phyloP scores from a whole-genome alignment of 2,329 filamentous ascomycete species.

The Xylaria sp. region DNA sequence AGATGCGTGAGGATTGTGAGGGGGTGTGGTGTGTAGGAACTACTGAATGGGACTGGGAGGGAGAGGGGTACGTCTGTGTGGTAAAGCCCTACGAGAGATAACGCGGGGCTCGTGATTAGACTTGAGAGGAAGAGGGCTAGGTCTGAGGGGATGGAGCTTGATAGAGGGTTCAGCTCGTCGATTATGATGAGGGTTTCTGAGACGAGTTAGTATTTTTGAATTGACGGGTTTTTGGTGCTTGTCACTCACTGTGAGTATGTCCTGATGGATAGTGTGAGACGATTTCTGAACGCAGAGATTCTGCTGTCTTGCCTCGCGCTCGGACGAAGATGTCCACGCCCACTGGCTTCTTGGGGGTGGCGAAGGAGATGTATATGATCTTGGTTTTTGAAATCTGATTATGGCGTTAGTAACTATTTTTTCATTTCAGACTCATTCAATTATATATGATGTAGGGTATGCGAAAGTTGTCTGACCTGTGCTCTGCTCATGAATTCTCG shows the following conservation, averaged over 20 bases:
- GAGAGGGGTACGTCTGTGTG: slow-evolving; percentile 79
- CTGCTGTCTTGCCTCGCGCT: slow-evolving; percentile 67
- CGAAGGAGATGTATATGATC: slow-evolving; percentile 81
- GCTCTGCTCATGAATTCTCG: slow-evolving; percentile 79
- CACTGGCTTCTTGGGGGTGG: slow-evolving; percentile 72
- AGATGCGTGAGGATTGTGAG: slow-evolving; percentile 81
- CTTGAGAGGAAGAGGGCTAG: slow-evolving; percentile 76
- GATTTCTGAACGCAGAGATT: slow-evolving; percentile 69
- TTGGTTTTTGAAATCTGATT: slow-evolving; percentile 70
- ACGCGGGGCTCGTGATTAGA: slow-evolving; percentile 70
- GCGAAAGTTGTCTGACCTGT: slow-evolving; percentile 61
- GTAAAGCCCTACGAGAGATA: slow-evolving; percentile 81
- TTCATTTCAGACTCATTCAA: neutral
- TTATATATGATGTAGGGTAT: neutral
- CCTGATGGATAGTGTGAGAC: slow-evolving; percentile 60
- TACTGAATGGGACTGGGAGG: slow-evolving; percentile 45
- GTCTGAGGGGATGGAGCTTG: slow-evolving; percentile 62
- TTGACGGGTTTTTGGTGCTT: too few relatives aligned
- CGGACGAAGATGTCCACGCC: slow-evolving; percentile 75
- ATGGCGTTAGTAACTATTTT: neutral
- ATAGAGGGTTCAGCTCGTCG: slow-evolving; percentile 79
- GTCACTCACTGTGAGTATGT: slow-evolving; percentile 55
- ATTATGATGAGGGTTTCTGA: slow-evolving; percentile 79
- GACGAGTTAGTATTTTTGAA: slow-evolving; percentile 5
- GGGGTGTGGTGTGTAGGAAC: slow-evolving; percentile 72